Base-by-base conservation (phyloP, 139 green algal species). In the Raphidocelis subcapitata region DNA sequence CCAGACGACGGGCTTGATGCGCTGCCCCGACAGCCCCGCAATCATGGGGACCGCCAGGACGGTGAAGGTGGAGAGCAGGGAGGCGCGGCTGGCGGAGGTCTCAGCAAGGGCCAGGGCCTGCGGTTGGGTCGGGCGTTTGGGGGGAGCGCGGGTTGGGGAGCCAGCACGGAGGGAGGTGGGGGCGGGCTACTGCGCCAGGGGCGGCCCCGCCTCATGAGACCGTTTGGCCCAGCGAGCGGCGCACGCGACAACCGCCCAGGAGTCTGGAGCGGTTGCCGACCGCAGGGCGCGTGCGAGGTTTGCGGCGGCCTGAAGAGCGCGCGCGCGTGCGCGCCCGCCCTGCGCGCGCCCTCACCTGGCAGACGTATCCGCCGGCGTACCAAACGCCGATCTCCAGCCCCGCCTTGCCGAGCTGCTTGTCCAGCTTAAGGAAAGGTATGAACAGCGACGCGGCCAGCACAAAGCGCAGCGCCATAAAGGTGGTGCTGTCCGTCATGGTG, bases 41-140 rank as follows among this genome's bases (percentile, higher is more conserved):
- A 97, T 64, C 31, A 94, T 69, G 10, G 92, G 92, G 21, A 97
- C 91, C 24, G 87, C 76, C 26, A 97, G 78, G 1, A 97, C 91
- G 18, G 91, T 96, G 75, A 97, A 92, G 1, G 91, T 90, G 59
- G 76, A 89, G 5, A 97, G 81, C 64, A 97, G 92, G 32, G 75
- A 88, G 20, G 83, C 89, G 24, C 88, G 66, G 0, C 76, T 85
- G 14, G 91, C 91, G 41, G 94, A 86, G 3, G 88, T 91, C 51
- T 84, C 81, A 2, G 85, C 51, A 15, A 97, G 75, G 0, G 82
- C 91, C 18, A 86, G 28, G 0, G 79, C 69, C 69, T 97, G 91
- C 52, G 76, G 12, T 49, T 8, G 41, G 8, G 41, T 8, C 8
- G 8, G 41, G 41, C 41, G 41, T 8, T 8, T 12, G 41, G 41